Evolutionary conservation across 345 rosid genomes (phyloP).

Genomic region (Ceriops tagal): DNA sequence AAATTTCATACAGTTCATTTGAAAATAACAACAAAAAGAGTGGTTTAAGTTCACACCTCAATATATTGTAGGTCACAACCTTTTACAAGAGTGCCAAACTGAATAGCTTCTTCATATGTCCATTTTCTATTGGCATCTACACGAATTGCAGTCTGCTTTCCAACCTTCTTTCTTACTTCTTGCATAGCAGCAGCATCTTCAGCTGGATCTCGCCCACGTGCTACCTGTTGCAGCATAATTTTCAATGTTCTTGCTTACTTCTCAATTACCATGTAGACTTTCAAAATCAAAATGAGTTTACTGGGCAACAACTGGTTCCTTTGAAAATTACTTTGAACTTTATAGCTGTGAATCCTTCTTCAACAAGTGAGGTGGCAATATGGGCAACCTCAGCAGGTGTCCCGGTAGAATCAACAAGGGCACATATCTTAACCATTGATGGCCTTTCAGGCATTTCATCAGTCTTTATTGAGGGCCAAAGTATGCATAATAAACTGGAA

Average conservation of each 20-base stretch:
- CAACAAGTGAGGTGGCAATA: conserved; percentile 58
- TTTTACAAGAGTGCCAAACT: conserved; percentile 64
- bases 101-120: conserved; percentile 73
- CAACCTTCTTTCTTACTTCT: conserved; percentile 76
- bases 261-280: neutral
- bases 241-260: conserved; percentile 1
- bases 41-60: conserved; percentile 46
- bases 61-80: conserved; percentile 72
- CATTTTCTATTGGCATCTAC: conserved; percentile 91
- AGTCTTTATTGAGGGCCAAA: conserved; percentile 32
- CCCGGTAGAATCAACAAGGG: conserved; percentile 75
- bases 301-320: neutral
- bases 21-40: neutral
- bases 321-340: conserved; percentile 70
- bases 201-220: conserved; percentile 60
- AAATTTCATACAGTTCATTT: neutral
- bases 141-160: conserved; percentile 64
- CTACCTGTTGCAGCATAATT: conserved; percentile 55
- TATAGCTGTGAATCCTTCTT: conserved; percentile 77
- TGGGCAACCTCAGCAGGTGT: conserved; percentile 68
- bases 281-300: neutral
- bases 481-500: conserved; percentile 50
- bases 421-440: conserved; percentile 61
- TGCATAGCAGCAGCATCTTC: conserved; percentile 73
- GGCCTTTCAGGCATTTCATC: conserved; percentile 40